Base-by-base conservation (phyloP, 1,284 basidiomycete genomes). In the Fistulina hepatica region DNA sequence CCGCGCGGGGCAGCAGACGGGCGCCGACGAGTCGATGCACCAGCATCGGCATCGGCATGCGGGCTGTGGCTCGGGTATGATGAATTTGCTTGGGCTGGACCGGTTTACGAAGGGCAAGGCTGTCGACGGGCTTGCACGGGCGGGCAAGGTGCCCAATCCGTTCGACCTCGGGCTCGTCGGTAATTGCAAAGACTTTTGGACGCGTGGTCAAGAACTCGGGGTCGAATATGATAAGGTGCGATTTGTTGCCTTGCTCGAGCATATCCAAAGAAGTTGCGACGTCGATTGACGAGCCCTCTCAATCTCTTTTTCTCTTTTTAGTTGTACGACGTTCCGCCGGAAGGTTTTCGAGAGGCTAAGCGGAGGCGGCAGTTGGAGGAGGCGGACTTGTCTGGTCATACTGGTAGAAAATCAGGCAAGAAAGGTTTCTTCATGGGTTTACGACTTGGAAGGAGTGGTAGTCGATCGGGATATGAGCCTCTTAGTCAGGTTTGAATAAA, bases 131-230 rank as follows among this genome's bases (percentile, higher is more conserved):
- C 73, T 97, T 27, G 69, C 79, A 42, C 54, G 69, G 34, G 65
- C 76, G 25, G 64, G 75, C 12, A 73, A 71, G 44, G 82, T 80
- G 15, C 68, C 71, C 36, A 98, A 99, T 59, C 95, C 95, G 26
- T 99, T 98, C 59, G 89, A 97, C 60, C 53, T 85, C 17, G 94
- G 94, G 2, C 35, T 85, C 10, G 55, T 81, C 11, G 69, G 73
- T 49, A 99, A 99, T 58, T 98, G 95, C 59, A 76, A 73, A 47
- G 94, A 98, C 61, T 98, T 99, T 56, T 98, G 94, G 94, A 78
- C 79, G 32, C 73, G 72, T 36, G 90, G 91, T 15, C 65, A 69
- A 42, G 82, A 89, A 58, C 62, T 95, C 5, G 88, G 85, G 2
- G 79, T 98, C 19, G 82, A 94, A 57, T 99, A 97, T 60, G 80